A percentile compares a stretch with the other conserved stretches of the same genome.
These are phyloP conservation scores for Colletotrichum lupini DNA, from an alignment of 2,329 filamentous ascomycete species.

Conservation along the genomic window DNA sequence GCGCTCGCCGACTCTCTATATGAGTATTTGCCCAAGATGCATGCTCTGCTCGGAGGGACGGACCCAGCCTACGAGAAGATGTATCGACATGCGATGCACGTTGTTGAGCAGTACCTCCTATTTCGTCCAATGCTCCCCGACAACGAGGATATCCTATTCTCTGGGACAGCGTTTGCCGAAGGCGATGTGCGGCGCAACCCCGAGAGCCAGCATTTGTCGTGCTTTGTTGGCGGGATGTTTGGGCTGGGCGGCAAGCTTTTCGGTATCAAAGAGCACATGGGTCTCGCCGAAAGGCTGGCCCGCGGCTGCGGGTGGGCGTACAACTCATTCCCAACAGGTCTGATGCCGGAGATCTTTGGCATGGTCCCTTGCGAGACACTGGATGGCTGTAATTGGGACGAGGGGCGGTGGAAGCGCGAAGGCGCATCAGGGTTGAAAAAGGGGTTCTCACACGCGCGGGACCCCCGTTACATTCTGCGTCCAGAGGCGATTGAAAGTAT, in stretches of 20 bases:
- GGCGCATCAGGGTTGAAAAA: slow-evolving; percentile 47
- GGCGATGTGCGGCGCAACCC: slow-evolving; percentile 38
- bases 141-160: slow-evolving; percentile 69
- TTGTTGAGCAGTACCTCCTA: slow-evolving; percentile 66
- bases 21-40: slow-evolving; percentile 56
- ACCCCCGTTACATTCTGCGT: slow-evolving; percentile 62
- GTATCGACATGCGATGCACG: slow-evolving; percentile 65
- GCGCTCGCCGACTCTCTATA: slow-evolving; percentile 54
- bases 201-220: slow-evolving; percentile 59
- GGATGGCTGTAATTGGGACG: slow-evolving; percentile 61
- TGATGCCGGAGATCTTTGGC: slow-evolving; percentile 63
- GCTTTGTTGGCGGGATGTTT: slow-evolving; percentile 63
- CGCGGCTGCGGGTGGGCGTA: slow-evolving; percentile 65
- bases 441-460: slow-evolving; percentile 72
- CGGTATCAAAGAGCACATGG: slow-evolving; percentile 52
- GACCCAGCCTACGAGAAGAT: slow-evolving; percentile 66
- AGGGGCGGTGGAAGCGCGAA: slow-evolving; percentile 36
- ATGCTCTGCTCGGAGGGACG: slow-evolving; percentile 68
- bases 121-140: slow-evolving; percentile 74
- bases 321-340: slow-evolving; percentile 56
- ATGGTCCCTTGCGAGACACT: slow-evolving; percentile 51
- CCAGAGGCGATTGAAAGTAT: slow-evolving; percentile 64
- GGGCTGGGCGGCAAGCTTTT: slow-evolving; percentile 60
- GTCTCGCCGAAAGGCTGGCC: slow-evolving; percentile 56
- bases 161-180: slow-evolving; percentile 49